Percentiles rank a stretch among this genome's conserved stretches.
Conservation (phyloP, 495 filamentous ascomycete species). For the Aspergillus funiculosus region DNA sequence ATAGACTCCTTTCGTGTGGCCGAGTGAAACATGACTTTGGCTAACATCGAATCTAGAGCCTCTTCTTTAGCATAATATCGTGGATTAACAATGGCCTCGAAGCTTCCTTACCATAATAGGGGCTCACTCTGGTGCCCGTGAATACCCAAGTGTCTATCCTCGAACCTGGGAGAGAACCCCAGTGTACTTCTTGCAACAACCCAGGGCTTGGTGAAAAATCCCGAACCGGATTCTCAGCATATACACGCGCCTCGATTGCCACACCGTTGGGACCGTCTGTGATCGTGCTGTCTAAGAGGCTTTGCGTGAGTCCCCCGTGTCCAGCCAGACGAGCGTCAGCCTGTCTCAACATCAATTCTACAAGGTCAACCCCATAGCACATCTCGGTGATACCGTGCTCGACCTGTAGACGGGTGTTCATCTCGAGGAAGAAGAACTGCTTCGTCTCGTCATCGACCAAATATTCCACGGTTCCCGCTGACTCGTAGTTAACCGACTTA, state of each 20-base stretch:
- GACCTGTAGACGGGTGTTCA: slow-evolving; percentile 64
- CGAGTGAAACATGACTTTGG: slow-evolving; percentile 54
- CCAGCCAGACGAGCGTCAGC: slow-evolving; percentile 42
- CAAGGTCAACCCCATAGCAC: slow-evolving; percentile 54
- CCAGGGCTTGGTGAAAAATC: slow-evolving; percentile 55
- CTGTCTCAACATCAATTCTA: slow-evolving; percentile 50
- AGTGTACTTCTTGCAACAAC: slow-evolving; percentile 50
- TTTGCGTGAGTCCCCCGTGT: slow-evolving; percentile 34
- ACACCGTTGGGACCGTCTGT: slow-evolving; percentile 32
- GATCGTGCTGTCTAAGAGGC: slow-evolving; percentile 30
- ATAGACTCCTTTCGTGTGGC: slow-evolving; percentile 41
- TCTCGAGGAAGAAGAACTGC: slow-evolving; percentile 61
- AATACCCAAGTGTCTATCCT: slow-evolving; percentile 61
- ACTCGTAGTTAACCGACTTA: slow-evolving; percentile 49
- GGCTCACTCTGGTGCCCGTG: slow-evolving; percentile 47
- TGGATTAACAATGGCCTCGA: background rate
- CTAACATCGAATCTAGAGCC: slow-evolving; percentile 51
- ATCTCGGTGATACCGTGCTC: slow-evolving; percentile 62
- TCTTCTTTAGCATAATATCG: background rate
- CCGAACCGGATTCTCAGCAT: slow-evolving; percentile 54
- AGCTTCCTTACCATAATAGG: slow-evolving; percentile 44
- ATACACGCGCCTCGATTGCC: slow-evolving; percentile 57
- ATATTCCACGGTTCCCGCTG: slow-evolving; percentile 59
- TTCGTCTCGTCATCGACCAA: slow-evolving; percentile 54
- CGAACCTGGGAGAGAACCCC: slow-evolving; percentile 35